Base-by-base conservation (phyloP, 352 stramenopile species). In the Phytophthora litchii region DNA sequence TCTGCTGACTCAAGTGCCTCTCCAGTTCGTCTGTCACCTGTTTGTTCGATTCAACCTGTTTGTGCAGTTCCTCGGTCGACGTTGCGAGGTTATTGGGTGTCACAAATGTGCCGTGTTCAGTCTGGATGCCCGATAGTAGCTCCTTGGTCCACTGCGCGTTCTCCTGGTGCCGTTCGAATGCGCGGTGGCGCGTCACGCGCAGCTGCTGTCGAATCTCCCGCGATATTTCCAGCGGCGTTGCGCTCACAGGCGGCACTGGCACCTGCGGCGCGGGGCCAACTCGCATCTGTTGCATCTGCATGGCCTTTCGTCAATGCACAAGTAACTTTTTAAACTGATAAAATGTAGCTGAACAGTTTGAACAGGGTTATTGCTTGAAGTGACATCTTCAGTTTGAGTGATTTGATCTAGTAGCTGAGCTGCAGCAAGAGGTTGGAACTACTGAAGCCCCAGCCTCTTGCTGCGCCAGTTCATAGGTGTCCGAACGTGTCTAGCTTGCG, bases 401-500 rank as follows among this genome's bases (percentile, higher is more conserved):
- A n/a, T n/a, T n/a, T n/a, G n/a, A n/a, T n/a, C n/a, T n/a, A n/a
- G n/a, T n/a, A n/a, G n/a, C n/a, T n/a, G n/a, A n/a, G n/a, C n/a
- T n/a, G n/a, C n/a, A n/a, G n/a, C n/a, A n/a, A n/a, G n/a, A n/a
- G n/a, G n/a, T n/a, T n/a, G n/a, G n/a, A n/a, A n/a, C n/a, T n/a
- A n/a, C n/a, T n/a, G n/a, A n/a, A n/a, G n/a, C n/a, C n/a, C n/a
- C n/a, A n/a, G n/a, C n/a, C n/a, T n/a, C n/a, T n/a, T n/a, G n/a
- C 58, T 91, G 70, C 37, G 91, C 67, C 31, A 96, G 75, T 37
- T 93, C 76, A 76, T 99, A 99, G 38, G 99, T 65, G 78, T 99
- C 98, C 14, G 71, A 69, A 59, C 98, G 85, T 56, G 92, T 95
- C 78, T 99, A 97, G 43, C 80, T 74, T 91, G 64, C 80, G 89